Evolutionary conservation across 2,329 filamentous ascomycete genomes (phyloP).

Genomic region (Triangularia setosa): DNA sequence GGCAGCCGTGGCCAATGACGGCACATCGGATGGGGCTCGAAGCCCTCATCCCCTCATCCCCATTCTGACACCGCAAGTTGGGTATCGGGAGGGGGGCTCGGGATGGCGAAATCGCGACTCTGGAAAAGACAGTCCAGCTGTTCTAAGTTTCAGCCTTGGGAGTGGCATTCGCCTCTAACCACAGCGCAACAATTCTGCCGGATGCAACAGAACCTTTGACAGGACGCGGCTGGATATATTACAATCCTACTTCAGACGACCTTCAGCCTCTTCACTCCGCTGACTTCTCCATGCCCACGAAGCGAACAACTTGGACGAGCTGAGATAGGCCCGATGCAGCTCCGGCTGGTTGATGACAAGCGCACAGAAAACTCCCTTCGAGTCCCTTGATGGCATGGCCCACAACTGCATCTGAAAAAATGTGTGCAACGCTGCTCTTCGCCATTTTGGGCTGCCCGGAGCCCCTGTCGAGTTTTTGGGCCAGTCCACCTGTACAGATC

Average conservation of each 20-base stretch:
- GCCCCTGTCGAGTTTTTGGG: background rate
- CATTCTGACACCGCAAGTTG: slow-evolving; percentile 8
- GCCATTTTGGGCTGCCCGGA: slow-evolving; percentile 5
- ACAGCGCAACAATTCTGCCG: background rate
- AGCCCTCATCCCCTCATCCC: slow-evolving; percentile 8
- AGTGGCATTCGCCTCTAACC: background rate
- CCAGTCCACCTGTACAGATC: slow-evolving; percentile 1
- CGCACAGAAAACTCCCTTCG: background rate
- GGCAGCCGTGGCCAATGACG: slow-evolving; percentile 17
- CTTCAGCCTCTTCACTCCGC: background rate
- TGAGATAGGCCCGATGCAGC: background rate
- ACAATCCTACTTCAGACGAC: background rate
- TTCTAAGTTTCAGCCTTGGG: slow-evolving; percentile 1
- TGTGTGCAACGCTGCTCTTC: slow-evolving; percentile 14
- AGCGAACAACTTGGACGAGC: background rate
- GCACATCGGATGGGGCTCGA: slow-evolving; percentile 15
- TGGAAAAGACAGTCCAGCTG: background rate
- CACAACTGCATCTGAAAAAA: slow-evolving; percentile 10
- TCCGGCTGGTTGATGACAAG: background rate
- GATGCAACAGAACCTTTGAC: background rate
- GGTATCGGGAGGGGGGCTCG: background rate
- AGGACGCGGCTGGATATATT: background rate
- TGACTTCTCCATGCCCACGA: background rate
- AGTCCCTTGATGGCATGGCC: background rate
- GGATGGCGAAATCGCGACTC: background rate